Evolutionary conservation across 495 filamentous ascomycete species (phyloP), one percentile per base, ranked within the genome.

Genomic region (Daldinia caldariorum): DNA sequence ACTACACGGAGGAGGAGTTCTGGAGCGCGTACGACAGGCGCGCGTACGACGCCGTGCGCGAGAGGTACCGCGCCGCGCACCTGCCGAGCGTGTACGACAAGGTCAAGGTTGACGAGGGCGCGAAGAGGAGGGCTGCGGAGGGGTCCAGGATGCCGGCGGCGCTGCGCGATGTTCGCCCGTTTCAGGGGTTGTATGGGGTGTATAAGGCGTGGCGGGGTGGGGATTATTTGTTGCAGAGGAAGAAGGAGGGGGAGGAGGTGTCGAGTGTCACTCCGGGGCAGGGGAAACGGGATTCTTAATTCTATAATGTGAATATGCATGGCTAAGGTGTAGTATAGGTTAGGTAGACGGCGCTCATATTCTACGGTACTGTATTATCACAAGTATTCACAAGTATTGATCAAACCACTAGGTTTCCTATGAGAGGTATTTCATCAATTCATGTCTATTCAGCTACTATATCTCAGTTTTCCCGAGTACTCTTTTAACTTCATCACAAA

Each of bases 1-100:
- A 83, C 61, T 88, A 88, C 60, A 80, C 80, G 12, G 82, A 86
- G 70, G 82, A 79, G 0, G 85, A 88, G 63, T 87, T 88, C 63
- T 86, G 84, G 83, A 55, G 69, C 34, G 77, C 79, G 22, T 87
- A 86, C 59, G 80, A 85, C 63, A 74, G 77, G 32, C 38, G 58
- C 10, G 79, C 80, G 67, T 87, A 88, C 62, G 83, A 87, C 9
- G 74, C 43, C 0, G 69, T 87, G 51, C 70, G 86, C n/a, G 68
- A 66, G 14, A 80, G 78, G 64, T 87, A 86, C 61, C 63, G 73
- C 6, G 85, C 85, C 0, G 67, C 63, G 4, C 70, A 78, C 20
- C 58, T 87, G 61, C 85, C 85, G 5, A 83, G 76, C 56, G 81
- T 87, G 16, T 88, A 81, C 59, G 82, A 87, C 55, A 88, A 88